These are phyloP conservation scores for Trichocladium uniseriatum DNA, from an alignment of 495 filamentous ascomycete genomes.

Conservation along the genomic window DNA sequence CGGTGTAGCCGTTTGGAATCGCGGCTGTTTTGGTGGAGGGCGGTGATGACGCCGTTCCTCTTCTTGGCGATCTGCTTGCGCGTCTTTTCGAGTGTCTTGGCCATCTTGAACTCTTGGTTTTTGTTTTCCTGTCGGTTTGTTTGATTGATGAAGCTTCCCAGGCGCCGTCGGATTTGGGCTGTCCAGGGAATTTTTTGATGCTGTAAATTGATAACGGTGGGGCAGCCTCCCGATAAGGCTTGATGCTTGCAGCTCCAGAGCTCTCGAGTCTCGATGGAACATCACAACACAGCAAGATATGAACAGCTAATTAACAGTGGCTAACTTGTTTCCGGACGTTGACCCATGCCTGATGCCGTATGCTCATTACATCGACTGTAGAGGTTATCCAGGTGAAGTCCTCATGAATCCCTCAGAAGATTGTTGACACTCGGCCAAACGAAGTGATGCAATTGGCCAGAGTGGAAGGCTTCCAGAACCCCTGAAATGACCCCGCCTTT, in stretches of 20 bases:
- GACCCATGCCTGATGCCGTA: too few species aligned
- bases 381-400: too few species aligned
- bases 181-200: constrained; percentile 4
- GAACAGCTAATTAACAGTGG: too few species aligned
- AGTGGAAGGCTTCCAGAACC: not conserved
- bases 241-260: not conserved
- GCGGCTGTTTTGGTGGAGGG: constrained; percentile 75
- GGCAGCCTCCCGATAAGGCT: not conserved
- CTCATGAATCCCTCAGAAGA: too few species aligned
- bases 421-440: too few species aligned
- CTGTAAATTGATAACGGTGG: not conserved
- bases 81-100: constrained; percentile 65
- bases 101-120: constrained; percentile 44
- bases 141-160: not conserved
- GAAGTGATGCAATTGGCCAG: too few species aligned
- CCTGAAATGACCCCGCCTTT: not conserved
- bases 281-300: too few species aligned
- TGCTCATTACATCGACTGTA: too few species aligned
- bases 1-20: constrained; percentile 65
- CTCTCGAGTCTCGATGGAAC: not conserved
- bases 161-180: not conserved
- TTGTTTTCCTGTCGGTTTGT: not conserved
- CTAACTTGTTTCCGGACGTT: too few species aligned
- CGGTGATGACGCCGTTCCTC: constrained; percentile 54
- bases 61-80: constrained; percentile 78